Percentiles rank a stretch among this genome's conserved stretches.
These are phyloP conservation scores for Rosa lucieae DNA, from an alignment of 306 rosid genomes.

Conservation along the genomic window DNA sequence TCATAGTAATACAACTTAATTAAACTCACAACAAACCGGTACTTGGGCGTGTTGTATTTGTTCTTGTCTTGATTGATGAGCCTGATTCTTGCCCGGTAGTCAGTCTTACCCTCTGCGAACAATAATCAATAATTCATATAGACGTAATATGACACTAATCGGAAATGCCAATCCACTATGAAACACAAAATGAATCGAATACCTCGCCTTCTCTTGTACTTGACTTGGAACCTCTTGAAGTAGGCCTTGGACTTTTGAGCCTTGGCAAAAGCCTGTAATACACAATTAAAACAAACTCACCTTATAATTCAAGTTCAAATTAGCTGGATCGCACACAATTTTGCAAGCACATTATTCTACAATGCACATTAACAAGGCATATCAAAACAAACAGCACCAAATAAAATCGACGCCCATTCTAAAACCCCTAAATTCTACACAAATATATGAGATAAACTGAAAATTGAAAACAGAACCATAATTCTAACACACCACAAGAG, in stretches of 20 bases:
- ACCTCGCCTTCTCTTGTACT: slow-evolving; percentile 92
- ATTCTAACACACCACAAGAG: not conserved
- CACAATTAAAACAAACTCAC: not conserved
- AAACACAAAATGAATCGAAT: not conserved
- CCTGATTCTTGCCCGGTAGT: slow-evolving; percentile 82
- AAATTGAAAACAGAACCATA: not conserved
- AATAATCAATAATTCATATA: not conserved
- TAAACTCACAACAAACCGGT: slow-evolving; percentile 85
- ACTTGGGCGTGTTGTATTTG: slow-evolving; percentile 87
- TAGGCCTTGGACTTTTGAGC: slow-evolving; percentile 71
- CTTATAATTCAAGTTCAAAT: not conserved
- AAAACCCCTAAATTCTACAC: not conserved
- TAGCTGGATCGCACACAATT: not conserved
- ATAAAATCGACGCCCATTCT: not conserved
- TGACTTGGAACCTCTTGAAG: slow-evolving; percentile 78
- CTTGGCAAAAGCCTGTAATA: slow-evolving; percentile 52
- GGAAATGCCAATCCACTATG: not conserved
- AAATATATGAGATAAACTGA: not conserved
- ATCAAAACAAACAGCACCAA: not conserved
- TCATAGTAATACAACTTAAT: slow-evolving; percentile 73
- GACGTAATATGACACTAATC: not conserved
- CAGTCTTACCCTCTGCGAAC: slow-evolving; percentile 81
- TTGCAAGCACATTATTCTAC: not conserved
- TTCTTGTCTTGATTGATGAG: slow-evolving; percentile 92
- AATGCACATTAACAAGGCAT: not conserved